phyloP scores from a whole-genome alignment of 2,329 filamentous ascomycete species.

The Pyricularia pennisetigena region DNA sequence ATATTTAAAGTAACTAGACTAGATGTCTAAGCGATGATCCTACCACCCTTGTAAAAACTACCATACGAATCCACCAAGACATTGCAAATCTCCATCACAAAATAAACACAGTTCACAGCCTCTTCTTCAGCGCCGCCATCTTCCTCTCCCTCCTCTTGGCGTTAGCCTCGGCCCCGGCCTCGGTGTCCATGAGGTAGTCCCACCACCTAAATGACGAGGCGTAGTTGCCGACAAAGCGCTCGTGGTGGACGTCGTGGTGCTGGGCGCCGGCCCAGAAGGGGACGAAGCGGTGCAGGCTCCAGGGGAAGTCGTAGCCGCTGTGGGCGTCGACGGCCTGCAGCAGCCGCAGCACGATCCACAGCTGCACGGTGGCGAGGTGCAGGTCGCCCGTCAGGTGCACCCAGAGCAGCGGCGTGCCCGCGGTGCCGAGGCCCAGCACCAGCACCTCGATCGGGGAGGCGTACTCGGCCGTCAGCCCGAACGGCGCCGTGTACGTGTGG shows the following conservation, averaged over 20 bases:
- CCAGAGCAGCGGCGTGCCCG: conserved; percentile 75
- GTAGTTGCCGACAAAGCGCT: conserved; percentile 98
- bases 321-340: conserved; percentile 98
- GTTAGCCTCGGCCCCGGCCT: conserved; percentile 79
- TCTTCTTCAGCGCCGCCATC: conserved; percentile 45
- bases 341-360: conserved; percentile 86
- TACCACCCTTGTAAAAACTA: neutral
- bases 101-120: neutral
- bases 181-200: conserved; percentile 90
- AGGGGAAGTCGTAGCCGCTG: conserved; percentile 97
- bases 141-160: conserved; percentile 76
- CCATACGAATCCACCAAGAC: neutral
- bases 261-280: conserved; percentile 97
- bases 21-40: neutral
- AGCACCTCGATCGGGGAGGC: conserved; percentile 96
- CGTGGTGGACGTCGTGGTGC: conserved; percentile 95
- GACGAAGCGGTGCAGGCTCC: conserved; percentile 83
- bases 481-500: conserved; percentile 98
- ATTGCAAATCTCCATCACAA: neutral
- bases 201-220: conserved; percentile 98
- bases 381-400: conserved; percentile 74
- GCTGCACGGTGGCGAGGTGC: conserved; percentile 95
- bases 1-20: neutral
- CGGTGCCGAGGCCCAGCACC: conserved; percentile 80
- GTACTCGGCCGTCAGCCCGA: conserved; percentile 93